These are phyloP conservation scores for Toxicodendron radicans DNA, from an alignment of 345 rosid genomes.

Conservation along the genomic window DNA sequence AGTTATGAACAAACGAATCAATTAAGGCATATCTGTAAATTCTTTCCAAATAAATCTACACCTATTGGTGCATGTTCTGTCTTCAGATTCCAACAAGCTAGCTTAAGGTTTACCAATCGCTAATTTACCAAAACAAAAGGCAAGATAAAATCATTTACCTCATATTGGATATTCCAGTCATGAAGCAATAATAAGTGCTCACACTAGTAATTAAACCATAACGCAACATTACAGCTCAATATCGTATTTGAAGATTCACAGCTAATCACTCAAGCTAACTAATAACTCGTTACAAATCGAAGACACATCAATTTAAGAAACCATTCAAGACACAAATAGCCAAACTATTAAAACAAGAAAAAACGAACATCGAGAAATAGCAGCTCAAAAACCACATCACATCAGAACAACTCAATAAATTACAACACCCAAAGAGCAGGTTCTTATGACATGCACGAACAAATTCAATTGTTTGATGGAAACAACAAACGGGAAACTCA, in stretches of 20 bases:
- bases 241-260: slow-evolving; percentile 3
- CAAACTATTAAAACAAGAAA: background rate
- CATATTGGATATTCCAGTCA: background rate
- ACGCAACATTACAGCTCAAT: too few relatives aligned
- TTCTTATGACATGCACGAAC: background rate
- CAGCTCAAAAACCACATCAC: slow-evolving; percentile 5
- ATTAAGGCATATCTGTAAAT: background rate
- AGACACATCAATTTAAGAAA: background rate
- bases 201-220: background rate
- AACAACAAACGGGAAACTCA: background rate
- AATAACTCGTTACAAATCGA: background rate
- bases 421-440: background rate
- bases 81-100: background rate
- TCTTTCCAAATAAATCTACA: background rate
- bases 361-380: background rate
- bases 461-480: slow-evolving; percentile 3
- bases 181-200: background rate
- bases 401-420: slow-evolving; percentile 10
- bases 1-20: background rate
- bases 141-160: background rate
- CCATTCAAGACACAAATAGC: background rate
- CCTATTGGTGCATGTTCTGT: background rate
- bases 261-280: slow-evolving; percentile 15
- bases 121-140: background rate
- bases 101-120: background rate